Conservation (phyloP, 768 basidiomycete genomes). For the Tulasnella sp. region DNA sequence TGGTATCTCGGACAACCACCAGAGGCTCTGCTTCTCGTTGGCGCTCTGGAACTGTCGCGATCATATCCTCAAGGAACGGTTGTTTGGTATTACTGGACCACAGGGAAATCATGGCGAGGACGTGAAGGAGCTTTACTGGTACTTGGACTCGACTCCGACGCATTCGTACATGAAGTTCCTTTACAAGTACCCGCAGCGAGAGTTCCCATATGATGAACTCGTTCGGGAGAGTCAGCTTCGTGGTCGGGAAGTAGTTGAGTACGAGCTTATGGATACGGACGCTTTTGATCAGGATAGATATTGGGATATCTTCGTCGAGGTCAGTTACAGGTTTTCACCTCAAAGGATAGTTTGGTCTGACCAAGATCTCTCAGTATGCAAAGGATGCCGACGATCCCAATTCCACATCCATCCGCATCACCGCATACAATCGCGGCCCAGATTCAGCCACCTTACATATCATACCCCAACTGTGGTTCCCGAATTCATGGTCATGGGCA, state of each 20-base stretch:
- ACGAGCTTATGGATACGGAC: slow-evolving; percentile 87
- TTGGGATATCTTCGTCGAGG: slow-evolving; percentile 99
- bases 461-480: slow-evolving; percentile 93
- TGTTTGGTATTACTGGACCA: slow-evolving; percentile 93
- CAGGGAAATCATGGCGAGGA: slow-evolving; percentile 99
- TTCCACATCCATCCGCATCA: slow-evolving; percentile 85
- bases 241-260: slow-evolving; percentile 78
- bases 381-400: slow-evolving; percentile 92
- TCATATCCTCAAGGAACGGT: slow-evolving; percentile 88
- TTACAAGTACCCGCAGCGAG: slow-evolving; percentile 94
- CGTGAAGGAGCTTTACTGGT: slow-evolving; percentile 98
- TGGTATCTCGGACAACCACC: slow-evolving; percentile 95
- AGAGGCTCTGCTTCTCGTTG: slow-evolving; percentile 80
- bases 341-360: slow-evolving; percentile 8
- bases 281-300: slow-evolving; percentile 86
- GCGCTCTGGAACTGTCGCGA: slow-evolving; percentile 94
- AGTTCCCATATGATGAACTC: slow-evolving; percentile 89
- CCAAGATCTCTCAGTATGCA: slow-evolving; percentile 56
- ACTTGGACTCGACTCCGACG: slow-evolving; percentile 95
- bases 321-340: slow-evolving; percentile 29
- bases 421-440: slow-evolving; percentile 92
- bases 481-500: slow-evolving; percentile 98
- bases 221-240: slow-evolving; percentile 75
- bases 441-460: slow-evolving; percentile 90
- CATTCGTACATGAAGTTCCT: slow-evolving; percentile 99